These are phyloP conservation scores for Metarhizium album DNA, from an alignment of 2,329 filamentous ascomycete species.

Conservation along the genomic window DNA sequence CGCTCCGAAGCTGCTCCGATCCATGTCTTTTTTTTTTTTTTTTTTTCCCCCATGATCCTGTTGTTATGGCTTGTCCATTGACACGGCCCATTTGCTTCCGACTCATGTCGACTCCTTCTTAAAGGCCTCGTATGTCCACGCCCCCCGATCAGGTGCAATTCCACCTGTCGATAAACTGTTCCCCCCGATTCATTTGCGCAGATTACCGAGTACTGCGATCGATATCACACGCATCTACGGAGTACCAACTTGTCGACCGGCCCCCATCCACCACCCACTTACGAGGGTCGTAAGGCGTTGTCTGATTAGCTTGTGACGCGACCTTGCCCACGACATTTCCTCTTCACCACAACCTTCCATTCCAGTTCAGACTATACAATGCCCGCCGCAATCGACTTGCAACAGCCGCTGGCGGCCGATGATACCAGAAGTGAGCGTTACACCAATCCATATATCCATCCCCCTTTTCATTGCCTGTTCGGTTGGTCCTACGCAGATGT, in stretches of 20 bases:
- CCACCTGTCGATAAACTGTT: background rate
- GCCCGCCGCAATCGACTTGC: constrained; percentile 31
- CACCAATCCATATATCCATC: too few relatives aligned
- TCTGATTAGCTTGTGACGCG: background rate
- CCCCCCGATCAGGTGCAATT: background rate
- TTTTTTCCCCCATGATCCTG: too few relatives aligned
- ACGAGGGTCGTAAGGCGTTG: background rate
- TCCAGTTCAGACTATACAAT: constrained; percentile 17
- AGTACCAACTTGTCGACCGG: background rate
- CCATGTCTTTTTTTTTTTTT: constrained; percentile 3
- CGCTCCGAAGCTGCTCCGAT: constrained; percentile 21
- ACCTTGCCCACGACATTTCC: background rate
- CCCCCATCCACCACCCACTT: background rate
- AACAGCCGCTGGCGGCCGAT: constrained; percentile 30
- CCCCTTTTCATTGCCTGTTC: background rate
- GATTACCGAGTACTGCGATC: too few relatives aligned
- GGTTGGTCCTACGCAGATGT: background rate
- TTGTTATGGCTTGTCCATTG: too few relatives aligned
- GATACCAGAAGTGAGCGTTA: constrained; percentile 30
- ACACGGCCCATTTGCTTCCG: background rate
- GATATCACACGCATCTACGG: background rate
- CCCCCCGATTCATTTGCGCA: background rate
- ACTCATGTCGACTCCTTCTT: background rate
- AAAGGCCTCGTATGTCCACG: background rate
- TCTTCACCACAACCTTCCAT: background rate